Base-by-base conservation (phyloP, 176 grass and related monocot genomes). In the Paspalum vaginatum region DNA sequence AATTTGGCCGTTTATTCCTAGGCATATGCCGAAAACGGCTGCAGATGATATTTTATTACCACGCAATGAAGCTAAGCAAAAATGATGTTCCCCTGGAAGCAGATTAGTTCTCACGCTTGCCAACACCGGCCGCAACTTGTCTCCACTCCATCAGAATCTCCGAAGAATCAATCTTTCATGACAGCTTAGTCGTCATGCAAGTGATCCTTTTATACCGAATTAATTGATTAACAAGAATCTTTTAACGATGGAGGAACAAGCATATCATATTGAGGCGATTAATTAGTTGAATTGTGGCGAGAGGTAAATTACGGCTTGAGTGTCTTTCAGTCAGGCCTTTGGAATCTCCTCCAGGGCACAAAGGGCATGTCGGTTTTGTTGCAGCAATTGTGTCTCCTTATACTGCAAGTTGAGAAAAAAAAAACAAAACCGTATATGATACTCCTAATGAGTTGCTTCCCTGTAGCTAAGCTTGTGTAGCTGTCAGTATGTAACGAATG, bases 11-110 rank as follows among this genome's bases (percentile, higher is more conserved):
- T 82, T 73, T 73, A 64, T 82, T 52, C 68, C 68, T 53, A 24
- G 80, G 57, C 80, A 82, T 82, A 82, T 64, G 80, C 37, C 45
- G 57, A 44, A 53, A 82, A 74, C 13, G 32, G 74, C 14, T 47
- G 11, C 9, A 32, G 4, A 13, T 17, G 5, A 43, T 82, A 73
- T 22, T 52, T 73, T 60, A 71, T 22, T 48, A 9, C 54, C 7
- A 41, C 26, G 7, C 11, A 7, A 10, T 21, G 49, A n/a, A 5
- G 15, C 41, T 45, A 66, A 84, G 81, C 22, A 67, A 84, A 72
- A 12, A 58, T 7, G 72, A 18, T 67, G 41, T 76, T 76, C 72
- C 61, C 61, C 18, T 67, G 22, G 22, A 76, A 38, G 39, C 72
- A 24, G 61, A 58, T 83, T 83, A 49, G 61, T 16, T 42, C 2